Conservation (phyloP, 2,329 filamentous ascomycete genomes). For the Aspergillus japonicus region DNA sequence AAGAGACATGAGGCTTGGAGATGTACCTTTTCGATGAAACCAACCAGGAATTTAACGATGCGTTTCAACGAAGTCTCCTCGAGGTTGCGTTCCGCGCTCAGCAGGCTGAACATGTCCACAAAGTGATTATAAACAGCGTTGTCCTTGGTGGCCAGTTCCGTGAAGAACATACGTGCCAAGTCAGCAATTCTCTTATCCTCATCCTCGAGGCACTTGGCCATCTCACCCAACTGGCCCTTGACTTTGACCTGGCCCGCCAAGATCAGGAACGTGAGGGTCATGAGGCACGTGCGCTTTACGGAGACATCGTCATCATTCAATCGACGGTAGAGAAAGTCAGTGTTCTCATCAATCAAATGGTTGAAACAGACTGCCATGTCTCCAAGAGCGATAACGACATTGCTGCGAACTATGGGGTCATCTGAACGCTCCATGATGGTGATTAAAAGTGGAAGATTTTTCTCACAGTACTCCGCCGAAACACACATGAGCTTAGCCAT, state of each 20-base stretch:
- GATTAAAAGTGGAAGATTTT: conserved; percentile 87
- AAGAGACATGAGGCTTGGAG: background rate
- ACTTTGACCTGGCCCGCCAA: conserved; percentile 98
- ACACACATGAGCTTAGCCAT: conserved; percentile 99
- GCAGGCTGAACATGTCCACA: conserved; percentile 94
- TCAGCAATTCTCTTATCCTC: conserved; percentile 93
- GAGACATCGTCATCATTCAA: conserved; percentile 84
- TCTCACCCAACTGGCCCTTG: conserved; percentile 96
- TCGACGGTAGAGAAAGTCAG: conserved; percentile 92
- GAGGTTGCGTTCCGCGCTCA: conserved; percentile 77
- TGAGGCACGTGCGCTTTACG: conserved; percentile 95
- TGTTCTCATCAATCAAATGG: conserved; percentile 98
- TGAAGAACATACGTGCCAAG: conserved; percentile 96
- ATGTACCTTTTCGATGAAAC: conserved; percentile 92
- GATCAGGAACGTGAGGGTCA: conserved; percentile 97
- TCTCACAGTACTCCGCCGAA: conserved; percentile 92
- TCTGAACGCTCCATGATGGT: conserved; percentile 95
- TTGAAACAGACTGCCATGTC: conserved; percentile 99
- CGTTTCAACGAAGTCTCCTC: conserved; percentile 82
- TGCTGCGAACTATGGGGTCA: conserved; percentile 89
- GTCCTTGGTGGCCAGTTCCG: conserved; percentile 94
- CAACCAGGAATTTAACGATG: conserved; percentile 88
- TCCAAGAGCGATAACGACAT: conserved; percentile 92
- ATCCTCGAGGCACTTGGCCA: conserved; percentile 98
- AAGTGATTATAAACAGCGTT: conserved; percentile 99